phyloP scores from a whole-genome alignment of 768 basidiomycete genomes.

The Daedalea quercina region DNA sequence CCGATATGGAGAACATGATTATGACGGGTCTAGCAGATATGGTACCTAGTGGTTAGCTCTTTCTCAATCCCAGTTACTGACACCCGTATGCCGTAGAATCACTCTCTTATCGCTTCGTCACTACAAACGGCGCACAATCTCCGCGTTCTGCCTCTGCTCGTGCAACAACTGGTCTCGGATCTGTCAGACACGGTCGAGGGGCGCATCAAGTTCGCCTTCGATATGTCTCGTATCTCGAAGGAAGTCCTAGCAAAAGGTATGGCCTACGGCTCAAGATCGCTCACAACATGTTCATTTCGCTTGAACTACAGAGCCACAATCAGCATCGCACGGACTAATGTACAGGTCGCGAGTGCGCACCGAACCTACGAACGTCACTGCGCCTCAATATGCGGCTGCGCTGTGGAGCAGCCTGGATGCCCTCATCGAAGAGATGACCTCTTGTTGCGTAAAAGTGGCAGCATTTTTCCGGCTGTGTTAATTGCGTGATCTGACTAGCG shows the following conservation, averaged over 20 bases:
- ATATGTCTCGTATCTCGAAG: slow-evolving; percentile 79
- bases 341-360: slow-evolving; percentile 86
- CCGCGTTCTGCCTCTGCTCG: slow-evolving; percentile 73
- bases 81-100: no score
- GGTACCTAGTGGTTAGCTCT: no score
- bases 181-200: slow-evolving; percentile 79
- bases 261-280: no score
- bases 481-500: neutral
- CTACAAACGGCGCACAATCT: slow-evolving; percentile 96
- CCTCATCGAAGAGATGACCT: slow-evolving; percentile 84
- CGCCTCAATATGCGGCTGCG: slow-evolving; percentile 78
- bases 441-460: slow-evolving; percentile 91
- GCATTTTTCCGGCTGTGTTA: slow-evolving; percentile 3
- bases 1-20: slow-evolving; percentile 91
- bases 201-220: slow-evolving; percentile 78
- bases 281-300: neutral
- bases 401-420: slow-evolving; percentile 78
- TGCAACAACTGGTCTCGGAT: slow-evolving; percentile 71
- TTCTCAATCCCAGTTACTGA: no score
- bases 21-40: slow-evolving; percentile 68
- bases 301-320: slow-evolving; percentile 15
- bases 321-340: slow-evolving; percentile 29
- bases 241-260: slow-evolving; percentile 81
- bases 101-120: slow-evolving; percentile 84
- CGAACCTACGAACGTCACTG: slow-evolving; percentile 84